Evolutionary conservation across 2,329 filamentous ascomycete species (phyloP).

Genomic region (Talaromyces verruculosus): DNA sequence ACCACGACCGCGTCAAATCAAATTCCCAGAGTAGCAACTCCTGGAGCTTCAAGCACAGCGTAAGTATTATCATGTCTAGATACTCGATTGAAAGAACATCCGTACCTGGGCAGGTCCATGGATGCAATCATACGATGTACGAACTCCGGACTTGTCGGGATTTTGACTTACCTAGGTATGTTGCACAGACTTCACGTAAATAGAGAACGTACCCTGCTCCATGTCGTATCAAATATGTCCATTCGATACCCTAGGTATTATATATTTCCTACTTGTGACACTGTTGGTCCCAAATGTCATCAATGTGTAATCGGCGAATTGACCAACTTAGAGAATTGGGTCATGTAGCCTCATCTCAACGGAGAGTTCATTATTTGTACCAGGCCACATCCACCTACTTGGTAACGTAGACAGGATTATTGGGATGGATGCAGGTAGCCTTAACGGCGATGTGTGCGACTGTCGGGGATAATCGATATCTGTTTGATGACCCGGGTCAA

Average conservation of each 20-base stretch:
- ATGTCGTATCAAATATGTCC: too few relatives aligned
- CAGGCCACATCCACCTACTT: neutral
- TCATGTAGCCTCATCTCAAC: neutral
- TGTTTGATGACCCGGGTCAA: neutral
- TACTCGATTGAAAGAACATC: neutral
- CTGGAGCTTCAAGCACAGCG: neutral
- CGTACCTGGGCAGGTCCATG: neutral
- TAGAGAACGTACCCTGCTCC: neutral
- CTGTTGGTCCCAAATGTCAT: neutral
- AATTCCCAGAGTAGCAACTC: neutral
- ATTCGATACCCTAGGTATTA: too few relatives aligned
- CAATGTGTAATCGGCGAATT: slow-evolving; percentile 16
- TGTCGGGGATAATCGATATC: slow-evolving; percentile 1
- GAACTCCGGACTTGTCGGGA: too few relatives aligned
- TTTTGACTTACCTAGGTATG: neutral
- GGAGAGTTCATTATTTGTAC: neutral
- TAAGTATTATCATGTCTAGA: neutral
- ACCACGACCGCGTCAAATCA: neutral
- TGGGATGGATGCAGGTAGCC: slow-evolving; percentile 7
- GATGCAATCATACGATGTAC: neutral
- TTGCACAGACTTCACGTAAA: neutral
- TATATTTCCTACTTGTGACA: neutral
- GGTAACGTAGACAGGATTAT: neutral
- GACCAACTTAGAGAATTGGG: slow-evolving; percentile 11
- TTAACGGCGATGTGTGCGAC: slow-evolving; percentile 3